Percentiles rank a stretch among this genome's conserved stretches.
These are phyloP conservation scores for Fomes fomentarius DNA, from an alignment of 1,284 basidiomycete species.

Conservation along the genomic window DNA sequence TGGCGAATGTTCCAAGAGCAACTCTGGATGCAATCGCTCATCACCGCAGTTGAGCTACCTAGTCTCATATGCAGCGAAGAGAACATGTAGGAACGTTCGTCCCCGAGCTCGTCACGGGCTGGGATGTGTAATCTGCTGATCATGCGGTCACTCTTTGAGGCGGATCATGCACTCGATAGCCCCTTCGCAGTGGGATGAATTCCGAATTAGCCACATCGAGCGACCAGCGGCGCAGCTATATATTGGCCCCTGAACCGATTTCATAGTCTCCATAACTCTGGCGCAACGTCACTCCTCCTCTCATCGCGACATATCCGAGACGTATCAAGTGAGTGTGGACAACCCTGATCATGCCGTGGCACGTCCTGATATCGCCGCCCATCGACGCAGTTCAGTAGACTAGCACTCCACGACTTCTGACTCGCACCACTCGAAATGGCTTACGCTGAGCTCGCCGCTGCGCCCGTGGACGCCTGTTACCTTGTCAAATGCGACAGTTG, in stretches of 20 bases:
- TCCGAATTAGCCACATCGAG: neutral
- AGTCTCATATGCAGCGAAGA: too few relatives aligned
- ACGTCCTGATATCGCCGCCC: neutral
- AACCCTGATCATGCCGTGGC: neutral
- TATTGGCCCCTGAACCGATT: too few relatives aligned
- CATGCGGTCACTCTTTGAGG: neutral
- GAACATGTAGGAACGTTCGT: too few relatives aligned
- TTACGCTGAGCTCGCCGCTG: constrained; percentile 25
- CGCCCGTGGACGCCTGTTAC: constrained; percentile 58
- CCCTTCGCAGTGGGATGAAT: neutral
- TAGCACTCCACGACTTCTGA: neutral
- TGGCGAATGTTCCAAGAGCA: neutral
- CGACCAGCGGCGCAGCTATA: neutral
- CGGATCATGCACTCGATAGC: too few relatives aligned
- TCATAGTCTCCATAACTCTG: too few relatives aligned
- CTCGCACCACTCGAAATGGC: constrained; percentile 24
- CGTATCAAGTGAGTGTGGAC: too few relatives aligned
- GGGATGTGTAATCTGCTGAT: neutral
- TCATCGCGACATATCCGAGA: too few relatives aligned
- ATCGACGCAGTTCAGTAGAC: neutral
- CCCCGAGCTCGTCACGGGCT: too few relatives aligned
- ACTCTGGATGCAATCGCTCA: too few relatives aligned
- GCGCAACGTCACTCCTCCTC: too few relatives aligned
- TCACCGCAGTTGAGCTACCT: too few relatives aligned
- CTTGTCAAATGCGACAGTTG: constrained; percentile 62